Evolutionary conservation across 2,329 filamentous ascomycete species (phyloP).

Genomic region (Fusarium cyanostomum): DNA sequence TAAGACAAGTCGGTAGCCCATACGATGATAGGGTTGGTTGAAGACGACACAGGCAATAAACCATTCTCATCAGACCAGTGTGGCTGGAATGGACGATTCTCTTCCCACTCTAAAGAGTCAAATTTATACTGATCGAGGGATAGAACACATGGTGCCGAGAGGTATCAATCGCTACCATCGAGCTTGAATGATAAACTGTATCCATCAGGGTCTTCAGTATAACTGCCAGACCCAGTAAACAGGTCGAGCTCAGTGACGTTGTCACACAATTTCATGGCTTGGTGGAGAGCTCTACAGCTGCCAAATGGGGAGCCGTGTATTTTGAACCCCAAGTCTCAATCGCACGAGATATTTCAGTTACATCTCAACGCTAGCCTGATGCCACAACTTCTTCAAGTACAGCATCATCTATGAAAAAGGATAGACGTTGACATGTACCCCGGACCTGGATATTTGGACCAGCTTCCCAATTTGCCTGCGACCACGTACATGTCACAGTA

Average conservation of each 20-base stretch:
- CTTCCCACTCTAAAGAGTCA: neutral
- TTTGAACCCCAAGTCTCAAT: too few relatives aligned
- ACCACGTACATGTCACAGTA: conserved; percentile 8
- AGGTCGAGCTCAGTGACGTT: conserved; percentile 10
- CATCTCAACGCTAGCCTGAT: too few relatives aligned
- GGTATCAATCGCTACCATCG: conserved; percentile 21
- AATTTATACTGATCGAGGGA: neutral
- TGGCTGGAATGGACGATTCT: neutral
- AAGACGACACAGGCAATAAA: conserved; percentile 9
- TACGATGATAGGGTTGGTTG: neutral
- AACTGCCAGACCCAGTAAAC: neutral
- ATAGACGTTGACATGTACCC: too few relatives aligned
- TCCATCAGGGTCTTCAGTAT: neutral
- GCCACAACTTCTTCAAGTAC: too few relatives aligned
- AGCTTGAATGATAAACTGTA: conserved; percentile 3
- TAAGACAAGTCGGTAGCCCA: conserved; percentile 3
- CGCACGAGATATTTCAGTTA: too few relatives aligned
- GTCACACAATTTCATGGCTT: conserved; percentile 7
- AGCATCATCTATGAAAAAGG: too few relatives aligned
- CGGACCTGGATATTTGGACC: neutral
- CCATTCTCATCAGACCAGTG: conserved; percentile 6
- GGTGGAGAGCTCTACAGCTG: neutral
- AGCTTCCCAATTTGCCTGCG: neutral
- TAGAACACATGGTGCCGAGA: neutral
- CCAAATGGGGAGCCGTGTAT: neutral